Conservation (phyloP, 192 early-diverging fungal genomes). For the Pecoramyces ruminantium region DNA sequence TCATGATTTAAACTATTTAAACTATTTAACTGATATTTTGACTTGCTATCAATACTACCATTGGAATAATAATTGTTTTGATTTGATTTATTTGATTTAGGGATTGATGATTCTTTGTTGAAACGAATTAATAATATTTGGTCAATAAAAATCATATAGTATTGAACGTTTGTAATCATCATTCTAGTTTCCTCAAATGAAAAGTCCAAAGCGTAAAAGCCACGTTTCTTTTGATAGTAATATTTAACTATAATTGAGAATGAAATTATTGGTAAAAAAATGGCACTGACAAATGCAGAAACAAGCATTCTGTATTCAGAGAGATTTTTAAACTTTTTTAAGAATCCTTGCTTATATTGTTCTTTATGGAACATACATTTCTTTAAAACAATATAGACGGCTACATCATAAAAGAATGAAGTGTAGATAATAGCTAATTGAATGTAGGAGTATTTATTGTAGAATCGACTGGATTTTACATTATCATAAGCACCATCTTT, state of each 20-base stretch:
- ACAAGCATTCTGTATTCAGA: neutral
- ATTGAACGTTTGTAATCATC: neutral
- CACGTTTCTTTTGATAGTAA: neutral
- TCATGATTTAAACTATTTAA: no score
- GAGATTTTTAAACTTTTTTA: neutral
- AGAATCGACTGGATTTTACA: neutral
- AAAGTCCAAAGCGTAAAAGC: neutral
- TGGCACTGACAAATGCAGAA: neutral
- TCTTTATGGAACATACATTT: neutral
- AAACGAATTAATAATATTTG: neutral
- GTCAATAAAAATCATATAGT: neutral
- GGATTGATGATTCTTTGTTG: no score
- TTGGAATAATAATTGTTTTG: no score
- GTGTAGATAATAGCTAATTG: no score
- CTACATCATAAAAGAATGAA: neutral
- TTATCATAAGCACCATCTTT: neutral
- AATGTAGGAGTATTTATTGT: no score
- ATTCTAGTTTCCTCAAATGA: neutral
- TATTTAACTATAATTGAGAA: neutral
- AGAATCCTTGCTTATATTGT: neutral
- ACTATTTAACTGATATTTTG: no score
- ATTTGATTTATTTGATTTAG: no score
- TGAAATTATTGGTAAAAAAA: neutral
- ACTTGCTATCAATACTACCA: no score
- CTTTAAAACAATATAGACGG: neutral